Evolutionary conservation across 2,329 filamentous ascomycete species (phyloP), one percentile per base, ranked within the genome.

Genomic region (Penicillium hordei): DNA sequence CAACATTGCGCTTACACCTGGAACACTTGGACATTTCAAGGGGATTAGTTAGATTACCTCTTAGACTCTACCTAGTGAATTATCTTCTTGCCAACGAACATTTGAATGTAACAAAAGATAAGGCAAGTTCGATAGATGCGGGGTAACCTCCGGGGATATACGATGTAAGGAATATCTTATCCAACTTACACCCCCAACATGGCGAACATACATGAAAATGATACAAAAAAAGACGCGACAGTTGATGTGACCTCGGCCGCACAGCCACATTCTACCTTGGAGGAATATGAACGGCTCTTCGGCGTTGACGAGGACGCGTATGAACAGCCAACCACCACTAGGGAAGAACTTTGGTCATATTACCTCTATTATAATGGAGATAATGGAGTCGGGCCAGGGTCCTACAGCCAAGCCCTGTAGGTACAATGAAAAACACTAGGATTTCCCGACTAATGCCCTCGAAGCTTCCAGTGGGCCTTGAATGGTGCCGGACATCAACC

Each of bases 351-450:
- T 4, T 78, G 75, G 75, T 73, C 75, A 6, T 78, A 78, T 49
- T 78, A 78, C 58, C 71, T 77, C 13, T 78, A 78, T 57, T 78
- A 76, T 58, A 78, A 78, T 55, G 76, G 76, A 65, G 72, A 78
- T 52, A 78, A 78, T 62, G 76, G 76, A 4, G 75, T 78, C 34
- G 76, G 76, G 4, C 75, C 75, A 1, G 70, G 70, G 29, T 75
- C 74, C 4, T 78, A 78, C 59, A 72, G 72, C n/a, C 72, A 74
- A 64, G 70, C 75, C 43, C 65, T 78, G 72, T 72, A 63, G 38
- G 66, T 57, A 40, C 21, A 7, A 27, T 9, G 38, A 21, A 25
- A 25, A 43, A 33, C 23, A 23, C 5, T 7, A 21, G 5, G 49
- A 21, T 12, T 5, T 10, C 7, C 40, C n/a, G 15, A 57, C 45